These are phyloP conservation scores for Solanum hybrid DNA, from an alignment of 305 asterid genomes.

Conservation along the genomic window DNA sequence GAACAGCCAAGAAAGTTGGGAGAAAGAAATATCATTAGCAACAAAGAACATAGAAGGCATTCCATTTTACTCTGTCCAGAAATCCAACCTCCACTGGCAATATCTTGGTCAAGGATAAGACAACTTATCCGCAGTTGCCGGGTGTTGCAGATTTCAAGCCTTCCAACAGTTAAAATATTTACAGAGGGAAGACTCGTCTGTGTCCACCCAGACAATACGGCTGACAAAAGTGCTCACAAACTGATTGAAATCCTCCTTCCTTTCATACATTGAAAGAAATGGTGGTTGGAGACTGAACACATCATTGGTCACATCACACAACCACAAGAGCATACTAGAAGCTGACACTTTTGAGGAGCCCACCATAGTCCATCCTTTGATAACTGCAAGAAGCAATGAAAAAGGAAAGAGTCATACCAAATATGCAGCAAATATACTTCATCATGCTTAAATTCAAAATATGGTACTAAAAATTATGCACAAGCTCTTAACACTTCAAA, in stretches of 20 bases:
- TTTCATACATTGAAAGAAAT: not conserved
- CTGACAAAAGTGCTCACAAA: conserved; percentile 6
- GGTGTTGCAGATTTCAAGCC: conserved; percentile 10
- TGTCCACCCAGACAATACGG: not conserved
- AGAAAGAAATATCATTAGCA: conserved; percentile 12
- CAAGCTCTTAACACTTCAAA: not conserved
- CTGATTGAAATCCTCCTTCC: not conserved
- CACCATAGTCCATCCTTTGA: not conserved
- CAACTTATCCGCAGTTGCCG: conserved; percentile 4
- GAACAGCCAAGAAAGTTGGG: conserved; percentile 2
- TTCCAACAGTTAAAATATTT: conserved; percentile 6
- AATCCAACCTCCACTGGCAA: conserved; percentile 16
- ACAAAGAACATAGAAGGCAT: conserved; percentile 12
- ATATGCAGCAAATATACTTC: not conserved
- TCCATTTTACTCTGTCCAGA: conserved; percentile 18
- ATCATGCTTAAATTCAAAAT: not conserved
- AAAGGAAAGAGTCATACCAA: not conserved
- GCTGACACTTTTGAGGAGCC: not conserved
- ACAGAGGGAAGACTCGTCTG: not conserved
- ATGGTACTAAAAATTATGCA: not conserved
- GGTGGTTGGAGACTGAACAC: not conserved
- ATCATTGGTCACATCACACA: not conserved
- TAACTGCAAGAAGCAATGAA: not conserved
- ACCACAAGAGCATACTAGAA: not conserved
- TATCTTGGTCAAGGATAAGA: conserved; percentile 10